A percentile compares a stretch with the other conserved stretches of the same genome.
phyloP scores from a whole-genome alignment of 176 grass and related monocot species.

The Tuctoria greenei region DNA sequence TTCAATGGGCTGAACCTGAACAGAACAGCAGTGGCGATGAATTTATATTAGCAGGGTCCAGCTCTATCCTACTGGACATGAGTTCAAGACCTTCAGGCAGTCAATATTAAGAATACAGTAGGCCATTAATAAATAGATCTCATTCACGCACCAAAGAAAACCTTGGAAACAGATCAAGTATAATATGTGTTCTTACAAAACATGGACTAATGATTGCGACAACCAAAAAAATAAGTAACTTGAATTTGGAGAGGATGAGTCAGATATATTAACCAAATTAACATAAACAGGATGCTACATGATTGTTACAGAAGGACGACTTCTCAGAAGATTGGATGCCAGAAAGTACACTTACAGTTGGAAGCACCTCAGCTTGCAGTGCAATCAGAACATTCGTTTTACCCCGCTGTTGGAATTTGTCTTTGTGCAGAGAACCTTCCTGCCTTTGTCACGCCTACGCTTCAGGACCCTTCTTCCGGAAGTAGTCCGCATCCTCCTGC shows the following conservation, averaged over 20 bases:
- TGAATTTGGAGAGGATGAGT: slow-evolving; percentile 17
- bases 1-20: background rate
- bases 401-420: slow-evolving; percentile 60
- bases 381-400: slow-evolving; percentile 32
- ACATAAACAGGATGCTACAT: background rate
- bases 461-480: slow-evolving; percentile 64
- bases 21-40: background rate
- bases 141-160: slow-evolving; percentile 7
- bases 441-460: slow-evolving; percentile 79
- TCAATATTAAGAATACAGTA: background rate
- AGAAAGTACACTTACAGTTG: slow-evolving; percentile 36
- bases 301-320: slow-evolving; percentile 30
- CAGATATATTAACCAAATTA: slow-evolving; percentile 9
- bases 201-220: background rate
- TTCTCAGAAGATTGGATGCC: slow-evolving; percentile 12
- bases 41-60: background rate
- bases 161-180: slow-evolving; percentile 1
- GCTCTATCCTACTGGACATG: background rate
- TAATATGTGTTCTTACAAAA: slow-evolving; percentile 1
- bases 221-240: slow-evolving; percentile 17
- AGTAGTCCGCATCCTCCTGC: slow-evolving; percentile 62
- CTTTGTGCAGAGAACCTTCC: slow-evolving; percentile 88
- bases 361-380: background rate
- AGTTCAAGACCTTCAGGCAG: background rate
- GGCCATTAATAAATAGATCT: background rate